Evolutionary conservation across 345 rosid species (phyloP), one percentile per base, ranked within the genome.

Genomic region (Leavenworthia alabamica): DNA sequence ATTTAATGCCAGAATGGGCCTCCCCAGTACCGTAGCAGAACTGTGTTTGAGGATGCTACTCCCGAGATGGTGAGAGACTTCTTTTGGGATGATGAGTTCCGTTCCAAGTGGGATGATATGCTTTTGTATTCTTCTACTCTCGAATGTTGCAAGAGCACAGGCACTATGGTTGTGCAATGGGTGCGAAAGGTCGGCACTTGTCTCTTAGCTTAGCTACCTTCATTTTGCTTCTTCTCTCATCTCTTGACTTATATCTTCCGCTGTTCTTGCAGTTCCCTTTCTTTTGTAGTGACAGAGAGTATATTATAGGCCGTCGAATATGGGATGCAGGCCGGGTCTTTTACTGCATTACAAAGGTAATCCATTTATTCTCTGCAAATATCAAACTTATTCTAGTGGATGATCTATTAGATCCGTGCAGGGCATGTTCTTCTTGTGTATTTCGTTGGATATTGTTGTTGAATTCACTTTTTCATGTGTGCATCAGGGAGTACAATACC

Each of bases 231-330:
- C 51, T 60, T 37, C 12, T 32, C 48, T 16, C 56, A 27, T 50
- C 52, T 43, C 3, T 27, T 44, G 7, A 26, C 68, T 60, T 17
- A 44, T 67, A 4, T 19, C 54, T 62, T 23, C 24, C 46, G 3
- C 22, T 61, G 23, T 22, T 54, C 14, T 57, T 61, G 46, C 90
- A 92, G 99, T 93, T 93, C 72, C 99, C 99, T n/a, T 83, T 93
- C 86, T 93, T 93, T 57, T 93, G 99, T 64, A 93, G 97, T 19
- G 90, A 93, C 72, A 75, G 99, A 62, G 99, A 93, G 60, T 93
- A 93, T 52, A 66, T 93, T n/a, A 83, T 93, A 16, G 91, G 97
- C 52, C 91, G 99, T 24, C 86, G 97, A 36, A 93, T 93, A 35
- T 93, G 99, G 97, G 94, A 93, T 43, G 82, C 91, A 0, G 90